Conservation (phyloP, 225 moss, liverwort and hornwort genomes). For the Polytrichum commune region DNA sequence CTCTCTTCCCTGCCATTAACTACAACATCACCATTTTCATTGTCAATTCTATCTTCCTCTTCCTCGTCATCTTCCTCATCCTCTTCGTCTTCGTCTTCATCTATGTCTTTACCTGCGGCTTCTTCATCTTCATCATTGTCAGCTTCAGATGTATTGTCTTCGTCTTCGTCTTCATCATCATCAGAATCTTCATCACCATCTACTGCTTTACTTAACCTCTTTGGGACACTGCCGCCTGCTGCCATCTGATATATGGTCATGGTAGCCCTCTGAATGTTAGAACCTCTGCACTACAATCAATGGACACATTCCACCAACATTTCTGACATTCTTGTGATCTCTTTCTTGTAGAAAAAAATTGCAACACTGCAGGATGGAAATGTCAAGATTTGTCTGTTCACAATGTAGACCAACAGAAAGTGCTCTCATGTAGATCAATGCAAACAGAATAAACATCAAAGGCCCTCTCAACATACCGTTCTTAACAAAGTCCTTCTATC, state of each 20-base stretch:
- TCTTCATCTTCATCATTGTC: conserved; percentile 15
- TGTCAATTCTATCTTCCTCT: not conserved
- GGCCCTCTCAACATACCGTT: conserved; percentile 29
- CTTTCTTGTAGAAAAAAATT: not conserved
- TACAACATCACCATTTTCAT: too few relatives aligned
- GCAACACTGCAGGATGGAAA: not conserved
- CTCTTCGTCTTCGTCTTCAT: conserved; percentile 10
- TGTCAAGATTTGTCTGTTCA: not conserved
- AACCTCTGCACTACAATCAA: not conserved
- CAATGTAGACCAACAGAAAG: not conserved
- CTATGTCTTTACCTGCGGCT: not conserved
- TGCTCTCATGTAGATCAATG: conserved; percentile 1
- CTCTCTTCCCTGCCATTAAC: too few relatives aligned
- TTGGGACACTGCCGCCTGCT: conserved; percentile 31
- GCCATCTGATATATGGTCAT: conserved; percentile 35
- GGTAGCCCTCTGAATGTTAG: not conserved
- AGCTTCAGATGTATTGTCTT: conserved; percentile 6
- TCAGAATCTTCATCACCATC: conserved; percentile 24
- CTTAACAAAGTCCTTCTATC: conserved; percentile 53
- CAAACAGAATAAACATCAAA: not conserved
- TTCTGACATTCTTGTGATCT: not conserved
- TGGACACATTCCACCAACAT: not conserved
- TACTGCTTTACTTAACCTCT: conserved; percentile 16
- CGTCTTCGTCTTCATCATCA: conserved; percentile 22
- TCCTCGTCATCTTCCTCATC: conserved; percentile 1